Percentiles rank a stretch among this genome's conserved stretches.
Conservation (phyloP, 768 basidiomycete species). For the Lentinula detonsa region DNA sequence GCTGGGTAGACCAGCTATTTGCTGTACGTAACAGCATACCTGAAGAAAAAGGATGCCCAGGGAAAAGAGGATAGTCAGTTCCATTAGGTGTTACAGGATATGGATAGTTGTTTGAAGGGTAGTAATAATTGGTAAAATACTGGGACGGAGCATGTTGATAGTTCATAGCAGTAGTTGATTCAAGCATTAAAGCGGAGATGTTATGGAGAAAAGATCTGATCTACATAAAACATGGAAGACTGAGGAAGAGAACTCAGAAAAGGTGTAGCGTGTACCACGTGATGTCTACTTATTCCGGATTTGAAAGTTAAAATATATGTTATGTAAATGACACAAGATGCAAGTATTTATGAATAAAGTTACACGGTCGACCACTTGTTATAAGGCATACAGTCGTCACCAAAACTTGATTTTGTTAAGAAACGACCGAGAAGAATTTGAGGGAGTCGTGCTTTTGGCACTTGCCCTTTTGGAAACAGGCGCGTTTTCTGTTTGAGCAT, state of each 20-base stretch:
- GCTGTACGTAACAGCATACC: not conserved
- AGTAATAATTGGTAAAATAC: not conserved
- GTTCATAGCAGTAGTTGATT: not conserved
- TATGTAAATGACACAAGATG: not conserved
- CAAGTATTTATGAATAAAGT: too few relatives aligned
- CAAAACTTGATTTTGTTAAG: not conserved
- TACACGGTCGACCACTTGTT: too few relatives aligned
- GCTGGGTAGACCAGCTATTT: not conserved
- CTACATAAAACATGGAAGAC: not conserved
- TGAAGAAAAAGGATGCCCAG: not conserved
- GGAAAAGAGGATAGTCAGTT: not conserved
- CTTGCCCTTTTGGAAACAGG: not conserved
- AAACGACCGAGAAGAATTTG: not conserved
- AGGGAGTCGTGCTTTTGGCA: not conserved
- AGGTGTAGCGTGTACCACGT: not conserved
- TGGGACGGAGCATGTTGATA: slow-evolving; percentile 1
- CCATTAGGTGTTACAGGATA: not conserved
- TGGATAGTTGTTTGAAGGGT: not conserved
- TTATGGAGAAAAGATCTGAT: not conserved
- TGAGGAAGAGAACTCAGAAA: not conserved
- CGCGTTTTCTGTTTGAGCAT: slow-evolving; percentile 22
- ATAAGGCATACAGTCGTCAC: not conserved
- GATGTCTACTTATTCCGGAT: not conserved
- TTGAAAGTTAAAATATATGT: not conserved
- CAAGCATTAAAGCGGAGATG: not conserved